Evolutionary conservation across 2,329 filamentous ascomycete species (phyloP), one percentile per base, ranked within the genome.

Genomic region (Scedosporium aurantiacum): DNA sequence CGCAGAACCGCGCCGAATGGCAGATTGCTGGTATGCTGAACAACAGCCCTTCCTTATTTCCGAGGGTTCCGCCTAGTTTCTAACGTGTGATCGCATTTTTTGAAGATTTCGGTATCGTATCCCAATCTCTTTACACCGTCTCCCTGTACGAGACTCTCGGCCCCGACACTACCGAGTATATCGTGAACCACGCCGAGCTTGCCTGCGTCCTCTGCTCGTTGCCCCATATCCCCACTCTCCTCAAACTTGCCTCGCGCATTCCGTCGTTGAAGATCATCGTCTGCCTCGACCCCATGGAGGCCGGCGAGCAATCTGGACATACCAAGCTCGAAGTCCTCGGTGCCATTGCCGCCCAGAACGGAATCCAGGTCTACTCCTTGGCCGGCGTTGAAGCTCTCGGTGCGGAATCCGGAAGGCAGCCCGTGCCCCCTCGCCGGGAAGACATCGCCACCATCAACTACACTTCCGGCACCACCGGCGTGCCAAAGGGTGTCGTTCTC

Each of bases 91-190:
- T 28, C 27, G 28, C 14, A 6, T 23, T 41, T 21, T 2, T 62
- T 37, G 10, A 37, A 90, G 93, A 97, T 78, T 78, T 97, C 70
- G 94, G 85, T 45, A 87, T 89, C 71, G 85, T 90, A 76, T 94
- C 91, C 12, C 94, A 97, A 74, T 84, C 88, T 6, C 83, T 97
- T 32, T 97, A 82, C 75, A 90, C 88, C 23, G 91, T 99, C 61
- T 96, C 93, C 4, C 87, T 99, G 58, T 99, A 99, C 78, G 94
- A 97, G 74, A 97, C 93, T 12, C 83, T 99, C 4, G 93, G 93
- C 8, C 88, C 93, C 12, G 90, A 96, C 66, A 85, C 92, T 2
- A 92, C 90, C 62, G 91, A 97, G 76, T 97, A 90, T 76, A 97
- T 99, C 74, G 88, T 97, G 77, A 95, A 95, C 74, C 93, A 97